These are phyloP conservation scores for Cerioporus squamosus DNA, from an alignment of 1,284 basidiomycete genomes.

Conservation along the genomic window DNA sequence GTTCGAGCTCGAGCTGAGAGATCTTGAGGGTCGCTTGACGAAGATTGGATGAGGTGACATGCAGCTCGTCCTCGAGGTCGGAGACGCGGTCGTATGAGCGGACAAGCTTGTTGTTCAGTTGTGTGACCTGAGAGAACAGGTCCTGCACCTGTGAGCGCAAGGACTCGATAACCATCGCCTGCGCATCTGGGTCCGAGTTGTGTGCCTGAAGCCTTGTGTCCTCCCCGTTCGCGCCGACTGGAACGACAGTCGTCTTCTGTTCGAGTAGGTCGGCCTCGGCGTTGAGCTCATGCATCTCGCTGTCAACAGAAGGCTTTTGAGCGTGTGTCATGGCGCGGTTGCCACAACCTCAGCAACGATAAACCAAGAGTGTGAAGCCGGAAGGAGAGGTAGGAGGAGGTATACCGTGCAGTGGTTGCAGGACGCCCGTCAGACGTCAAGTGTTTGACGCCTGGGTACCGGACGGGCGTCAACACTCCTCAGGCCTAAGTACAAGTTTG, in stretches of 20 bases:
- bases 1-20: conserved; percentile 74
- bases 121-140: conserved; percentile 86
- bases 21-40: conserved; percentile 66
- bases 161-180: conserved; percentile 76
- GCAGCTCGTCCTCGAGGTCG: conserved; percentile 91
- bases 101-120: conserved; percentile 93
- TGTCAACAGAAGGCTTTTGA: conserved; percentile 26
- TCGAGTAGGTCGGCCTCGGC: conserved; percentile 37
- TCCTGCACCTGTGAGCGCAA: conserved; percentile 84
- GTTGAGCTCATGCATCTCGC: conserved; percentile 38
- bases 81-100: conserved; percentile 90
- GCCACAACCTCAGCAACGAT: neutral
- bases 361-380: neutral
- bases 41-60: conserved; percentile 62
- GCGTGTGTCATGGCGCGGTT: conserved; percentile 21
- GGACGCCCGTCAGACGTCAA: too few species aligned
- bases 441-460: too few species aligned
- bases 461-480: too few species aligned
- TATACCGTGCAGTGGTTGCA: too few species aligned
- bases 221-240: conserved; percentile 27
- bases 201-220: conserved; percentile 27
- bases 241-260: conserved; percentile 30
- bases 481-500: too few species aligned
- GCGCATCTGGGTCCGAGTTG: conserved; percentile 54
- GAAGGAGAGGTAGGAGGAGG: neutral